phyloP scores from a whole-genome alignment of 495 filamentous ascomycete genomes.

The Penicillium subrubescens region DNA sequence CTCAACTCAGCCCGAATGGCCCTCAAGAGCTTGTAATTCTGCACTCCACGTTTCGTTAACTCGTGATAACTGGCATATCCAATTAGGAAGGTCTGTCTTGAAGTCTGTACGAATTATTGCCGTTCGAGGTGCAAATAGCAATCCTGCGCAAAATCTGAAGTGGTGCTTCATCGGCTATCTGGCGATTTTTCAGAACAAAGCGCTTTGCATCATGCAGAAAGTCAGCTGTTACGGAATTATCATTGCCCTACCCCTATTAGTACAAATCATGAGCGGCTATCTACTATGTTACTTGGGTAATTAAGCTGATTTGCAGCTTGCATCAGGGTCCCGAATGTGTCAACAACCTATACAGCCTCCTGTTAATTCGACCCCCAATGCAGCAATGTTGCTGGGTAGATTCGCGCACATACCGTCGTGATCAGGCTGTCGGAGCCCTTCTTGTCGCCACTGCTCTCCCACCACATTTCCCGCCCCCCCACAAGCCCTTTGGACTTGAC shows the following conservation, averaged over 20 bases:
- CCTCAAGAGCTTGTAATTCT: too few relatives aligned
- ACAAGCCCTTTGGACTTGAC: too few relatives aligned
- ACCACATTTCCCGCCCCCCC: too few relatives aligned
- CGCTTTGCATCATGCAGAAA: not conserved
- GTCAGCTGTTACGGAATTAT: not conserved
- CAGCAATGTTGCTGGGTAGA: too few relatives aligned
- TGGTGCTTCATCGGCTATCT: not conserved
- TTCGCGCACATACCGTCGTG: too few relatives aligned
- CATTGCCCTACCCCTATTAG: not conserved
- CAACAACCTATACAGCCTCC: too few relatives aligned
- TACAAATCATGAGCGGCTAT: not conserved
- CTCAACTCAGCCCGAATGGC: too few relatives aligned
- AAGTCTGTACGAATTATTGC: slow-evolving; percentile 10
- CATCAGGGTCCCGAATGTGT: too few relatives aligned
- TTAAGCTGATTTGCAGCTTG: too few relatives aligned
- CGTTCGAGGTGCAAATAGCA: not conserved
- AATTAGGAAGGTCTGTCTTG: slow-evolving; percentile 10
- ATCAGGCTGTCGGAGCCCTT: too few relatives aligned
- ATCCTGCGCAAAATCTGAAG: not conserved
- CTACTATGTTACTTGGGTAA: not conserved
- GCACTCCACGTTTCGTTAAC: slow-evolving; percentile 10
- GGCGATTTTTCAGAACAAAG: not conserved
- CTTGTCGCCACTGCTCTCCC: too few relatives aligned
- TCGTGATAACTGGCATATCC: slow-evolving; percentile 11
- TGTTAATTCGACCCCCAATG: too few relatives aligned